Base-by-base conservation (phyloP, 768 basidiomycete genomes). In the Paxillus involutus region DNA sequence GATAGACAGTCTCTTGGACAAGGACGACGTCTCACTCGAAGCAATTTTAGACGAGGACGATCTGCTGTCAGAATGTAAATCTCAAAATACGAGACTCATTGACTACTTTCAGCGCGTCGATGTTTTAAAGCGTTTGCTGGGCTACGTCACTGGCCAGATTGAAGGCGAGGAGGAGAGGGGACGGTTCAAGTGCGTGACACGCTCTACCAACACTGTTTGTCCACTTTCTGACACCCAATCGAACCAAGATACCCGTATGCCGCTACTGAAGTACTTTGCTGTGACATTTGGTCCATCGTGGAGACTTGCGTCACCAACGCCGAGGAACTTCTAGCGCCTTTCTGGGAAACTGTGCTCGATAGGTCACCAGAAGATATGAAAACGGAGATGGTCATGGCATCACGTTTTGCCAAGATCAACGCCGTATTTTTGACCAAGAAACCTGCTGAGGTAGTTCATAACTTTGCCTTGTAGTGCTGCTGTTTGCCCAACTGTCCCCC, bases 331-430 rank as follows among this genome's bases (percentile, higher is more conserved):
- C 79, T 98, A 49, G 75, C 79, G 37, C 89, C 92, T 11, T 96
- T 97, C 77, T 97, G 94, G 94, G 92, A 97, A 71, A 85, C 83
- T 16, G 86, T 93, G 16, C 76, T 93, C 29, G 89, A 91, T 65
- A 79, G 84, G 62, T 78, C 88, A 3, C 79, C 89, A 14, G 91
- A 93, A 43, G 91, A 93, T 55, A 91, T 96, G 82, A 90, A 88
- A 71, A 88, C 83, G 13, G 82, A 88, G 61, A 90, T 89, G 76
- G 81, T 87, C 53, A 89, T 96, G 78, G 89, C 93, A 30, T 86
- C 92, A 1, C 90, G 92, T 71, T 99, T 97, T 76, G 85, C 88
- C n/a, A 92, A 96, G 71, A 90, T 98, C 60, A 97, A 93, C 66
- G 85, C 88, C 37, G 82, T 88, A 1, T 91, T 98, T 62, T 72